Percentiles rank a stretch among this genome's conserved stretches.
phyloP scores from a whole-genome alignment of 2,329 filamentous ascomycete species.

The Talaromyces funiculosus region DNA sequence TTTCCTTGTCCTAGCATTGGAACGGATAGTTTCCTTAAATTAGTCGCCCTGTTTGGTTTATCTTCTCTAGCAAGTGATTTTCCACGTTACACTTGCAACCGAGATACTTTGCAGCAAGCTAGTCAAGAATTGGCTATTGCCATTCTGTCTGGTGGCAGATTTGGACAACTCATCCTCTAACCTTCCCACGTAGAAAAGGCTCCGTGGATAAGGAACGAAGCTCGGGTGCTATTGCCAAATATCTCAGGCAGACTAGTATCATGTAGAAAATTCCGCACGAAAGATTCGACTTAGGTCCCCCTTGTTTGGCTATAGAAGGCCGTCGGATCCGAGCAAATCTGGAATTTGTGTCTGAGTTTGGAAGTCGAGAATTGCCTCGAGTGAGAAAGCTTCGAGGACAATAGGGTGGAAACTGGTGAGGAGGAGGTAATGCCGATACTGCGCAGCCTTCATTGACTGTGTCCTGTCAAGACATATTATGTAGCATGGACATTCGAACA shows the following conservation, averaged over 20 bases:
- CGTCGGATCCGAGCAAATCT: background rate
- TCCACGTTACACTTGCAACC: background rate
- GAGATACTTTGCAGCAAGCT: background rate
- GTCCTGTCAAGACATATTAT: background rate
- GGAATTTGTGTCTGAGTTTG: background rate
- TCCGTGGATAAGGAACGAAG: background rate
- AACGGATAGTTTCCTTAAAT: too few relatives aligned
- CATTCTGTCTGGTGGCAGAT: too few relatives aligned
- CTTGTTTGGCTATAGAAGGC: background rate
- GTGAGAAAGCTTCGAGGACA: background rate
- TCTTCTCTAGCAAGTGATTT: background rate
- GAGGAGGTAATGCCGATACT: background rate
- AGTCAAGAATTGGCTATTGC: too few relatives aligned
- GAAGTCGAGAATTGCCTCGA: background rate
- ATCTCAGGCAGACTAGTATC: background rate
- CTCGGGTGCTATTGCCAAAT: background rate
- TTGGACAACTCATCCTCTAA: too few relatives aligned
- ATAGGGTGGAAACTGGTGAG: background rate
- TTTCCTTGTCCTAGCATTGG: background rate
- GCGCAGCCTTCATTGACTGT: background rate
- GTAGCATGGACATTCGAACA: background rate
- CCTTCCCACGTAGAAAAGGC: too few relatives aligned
- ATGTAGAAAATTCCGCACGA: too few relatives aligned
- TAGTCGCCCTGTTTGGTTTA: background rate
- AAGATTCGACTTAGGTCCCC: background rate